A percentile compares a stretch with the other conserved stretches of the same genome.
phyloP scores from a whole-genome alignment of 108 stramenopile species.

The Cyclotella sp. region DNA sequence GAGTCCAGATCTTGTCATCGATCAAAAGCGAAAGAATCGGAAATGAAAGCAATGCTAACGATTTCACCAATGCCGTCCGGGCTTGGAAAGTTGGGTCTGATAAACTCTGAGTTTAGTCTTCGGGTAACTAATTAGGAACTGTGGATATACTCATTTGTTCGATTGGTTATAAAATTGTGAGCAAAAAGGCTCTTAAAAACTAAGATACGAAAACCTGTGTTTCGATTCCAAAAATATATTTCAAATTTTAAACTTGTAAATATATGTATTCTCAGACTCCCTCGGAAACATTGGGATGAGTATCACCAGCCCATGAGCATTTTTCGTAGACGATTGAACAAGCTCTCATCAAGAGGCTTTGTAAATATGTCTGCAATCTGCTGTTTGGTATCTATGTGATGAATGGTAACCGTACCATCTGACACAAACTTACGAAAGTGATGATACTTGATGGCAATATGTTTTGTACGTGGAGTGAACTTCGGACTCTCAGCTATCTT shows the following conservation, averaged over 20 bases:
- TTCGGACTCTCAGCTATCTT: constrained; percentile 14
- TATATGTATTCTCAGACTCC: no score
- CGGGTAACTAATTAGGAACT: no score
- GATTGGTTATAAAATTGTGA: no score
- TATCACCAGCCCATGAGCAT: constrained; percentile 44
- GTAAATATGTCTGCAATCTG: constrained; percentile 53
- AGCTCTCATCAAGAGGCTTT: constrained; percentile 25
- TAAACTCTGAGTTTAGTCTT: no score
- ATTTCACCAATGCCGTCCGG: not conserved
- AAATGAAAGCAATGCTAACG: not conserved
- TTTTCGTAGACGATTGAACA: constrained; percentile 21
- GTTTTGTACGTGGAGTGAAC: constrained; percentile 44
- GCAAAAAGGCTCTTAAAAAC: no score
- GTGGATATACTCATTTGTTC: no score
- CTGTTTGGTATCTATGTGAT: constrained; percentile 27
- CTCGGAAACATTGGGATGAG: not conserved
- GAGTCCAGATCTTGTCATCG: not conserved
- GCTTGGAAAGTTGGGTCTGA: no score
- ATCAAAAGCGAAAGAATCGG: not conserved
- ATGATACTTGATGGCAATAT: constrained; percentile 26
- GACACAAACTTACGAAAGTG: constrained; percentile 20
- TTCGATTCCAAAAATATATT: no score
- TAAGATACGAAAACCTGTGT: no score
- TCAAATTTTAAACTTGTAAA: no score
- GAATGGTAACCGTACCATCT: constrained; percentile 15